phyloP scores from a whole-genome alignment of 495 filamentous ascomycete species.

The Podospora anserina region DNA sequence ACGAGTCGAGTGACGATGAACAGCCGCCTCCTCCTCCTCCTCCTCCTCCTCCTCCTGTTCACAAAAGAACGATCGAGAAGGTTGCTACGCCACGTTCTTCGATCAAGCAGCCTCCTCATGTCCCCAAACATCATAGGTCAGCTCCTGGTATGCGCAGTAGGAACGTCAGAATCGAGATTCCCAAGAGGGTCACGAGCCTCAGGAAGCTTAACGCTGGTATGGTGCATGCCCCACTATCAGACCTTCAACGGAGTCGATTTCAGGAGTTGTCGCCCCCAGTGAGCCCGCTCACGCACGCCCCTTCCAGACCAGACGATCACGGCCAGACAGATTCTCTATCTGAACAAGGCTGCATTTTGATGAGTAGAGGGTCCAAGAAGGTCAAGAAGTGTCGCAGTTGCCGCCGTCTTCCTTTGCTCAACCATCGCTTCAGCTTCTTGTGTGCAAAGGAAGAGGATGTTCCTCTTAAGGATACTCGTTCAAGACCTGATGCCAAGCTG shows the following conservation, averaged over 20 bases:
- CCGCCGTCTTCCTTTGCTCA: conserved; percentile 11
- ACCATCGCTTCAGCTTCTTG: conserved; percentile 15
- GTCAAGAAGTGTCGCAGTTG: conserved; percentile 16
- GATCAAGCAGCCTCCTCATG: not conserved
- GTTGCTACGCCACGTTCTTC: not conserved
- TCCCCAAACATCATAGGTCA: conserved; percentile 27
- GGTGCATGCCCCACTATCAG: not conserved
- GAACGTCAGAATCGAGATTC: conserved; percentile 21
- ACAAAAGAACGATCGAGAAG: not conserved
- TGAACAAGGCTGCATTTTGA: conserved; percentile 13
- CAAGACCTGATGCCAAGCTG: not conserved
- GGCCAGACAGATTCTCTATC: conserved; percentile 1
- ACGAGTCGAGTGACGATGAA: conserved; percentile 22
- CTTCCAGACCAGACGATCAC: conserved; percentile 5
- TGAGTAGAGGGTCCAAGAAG: conserved; percentile 10
- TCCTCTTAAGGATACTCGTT: not conserved
- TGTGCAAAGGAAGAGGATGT: conserved; percentile 14
- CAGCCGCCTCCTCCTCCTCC: not conserved
- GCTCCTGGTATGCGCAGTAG: conserved; percentile 26
- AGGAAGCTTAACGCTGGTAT: conserved; percentile 15
- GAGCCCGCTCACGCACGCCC: not conserved
- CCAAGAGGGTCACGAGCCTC: conserved; percentile 20
- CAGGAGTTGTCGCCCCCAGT: conserved; percentile 12
- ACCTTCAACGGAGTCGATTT: conserved; percentile 10
- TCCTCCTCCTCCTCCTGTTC: not conserved